Conservation (phyloP, 2,329 filamentous ascomycete species). For the Xylariomycetidae sp. region DNA sequence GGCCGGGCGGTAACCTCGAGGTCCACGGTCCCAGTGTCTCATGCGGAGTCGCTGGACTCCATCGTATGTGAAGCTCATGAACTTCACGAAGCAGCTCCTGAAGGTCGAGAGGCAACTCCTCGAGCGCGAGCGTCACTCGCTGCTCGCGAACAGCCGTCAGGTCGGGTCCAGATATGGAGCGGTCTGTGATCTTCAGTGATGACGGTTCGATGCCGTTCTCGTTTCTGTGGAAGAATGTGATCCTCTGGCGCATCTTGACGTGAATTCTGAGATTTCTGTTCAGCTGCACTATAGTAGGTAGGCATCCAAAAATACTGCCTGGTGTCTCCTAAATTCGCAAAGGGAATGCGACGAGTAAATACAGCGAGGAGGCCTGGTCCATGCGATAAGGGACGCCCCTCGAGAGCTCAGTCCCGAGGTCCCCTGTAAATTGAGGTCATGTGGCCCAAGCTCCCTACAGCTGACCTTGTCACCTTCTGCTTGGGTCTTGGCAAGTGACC, state of each 20-base stretch:
- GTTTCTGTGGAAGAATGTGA: conserved; percentile 70
- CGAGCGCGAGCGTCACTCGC: conserved; percentile 64
- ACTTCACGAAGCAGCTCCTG: conserved; percentile 55
- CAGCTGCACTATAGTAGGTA: too few species aligned
- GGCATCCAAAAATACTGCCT: too few species aligned
- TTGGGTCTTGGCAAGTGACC: too few species aligned
- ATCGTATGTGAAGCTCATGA: conserved; percentile 72
- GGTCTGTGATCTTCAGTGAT: conserved; percentile 50
- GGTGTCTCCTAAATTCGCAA: too few species aligned
- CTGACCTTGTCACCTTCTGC: too few species aligned
- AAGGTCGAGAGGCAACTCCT: conserved; percentile 68
- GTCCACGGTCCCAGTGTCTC: conserved; percentile 62
- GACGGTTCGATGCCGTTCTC: conserved; percentile 59
- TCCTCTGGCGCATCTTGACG: conserved; percentile 68
- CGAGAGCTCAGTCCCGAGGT: too few species aligned
- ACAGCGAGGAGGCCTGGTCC: too few species aligned
- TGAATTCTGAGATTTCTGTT: too few species aligned
- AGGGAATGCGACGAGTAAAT: too few species aligned
- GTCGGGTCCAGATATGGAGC: conserved; percentile 48
- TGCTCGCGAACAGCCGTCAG: conserved; percentile 71
- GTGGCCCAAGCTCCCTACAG: too few species aligned
- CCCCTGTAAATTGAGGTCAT: too few species aligned
- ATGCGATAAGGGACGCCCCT: too few species aligned
- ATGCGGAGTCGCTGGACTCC: conserved; percentile 57
- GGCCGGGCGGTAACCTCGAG: conserved; percentile 69